Conservation (phyloP, 495 filamentous ascomycete genomes). For the Podospora conica region DNA sequence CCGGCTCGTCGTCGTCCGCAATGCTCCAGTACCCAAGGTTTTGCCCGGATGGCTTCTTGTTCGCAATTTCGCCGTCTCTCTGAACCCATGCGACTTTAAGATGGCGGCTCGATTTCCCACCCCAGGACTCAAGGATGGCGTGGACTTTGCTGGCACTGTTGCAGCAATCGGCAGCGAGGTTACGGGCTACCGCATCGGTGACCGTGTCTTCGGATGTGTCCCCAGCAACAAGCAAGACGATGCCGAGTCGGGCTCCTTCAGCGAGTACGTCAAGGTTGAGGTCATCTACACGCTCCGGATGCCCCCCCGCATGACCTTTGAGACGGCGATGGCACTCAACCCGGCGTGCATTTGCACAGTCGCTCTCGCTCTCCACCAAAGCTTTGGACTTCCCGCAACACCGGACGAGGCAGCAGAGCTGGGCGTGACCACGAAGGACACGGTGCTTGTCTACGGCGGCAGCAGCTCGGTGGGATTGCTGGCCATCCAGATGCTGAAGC, state of each 20-base stretch:
- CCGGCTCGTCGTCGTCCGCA: neutral
- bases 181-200: conserved; percentile 10
- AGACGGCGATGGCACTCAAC: conserved; percentile 22
- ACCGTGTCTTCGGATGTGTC: conserved; percentile 23
- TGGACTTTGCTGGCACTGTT: conserved; percentile 22
- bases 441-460: conserved; percentile 10
- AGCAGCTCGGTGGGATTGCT: conserved; percentile 3
- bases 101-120: conserved; percentile 13
- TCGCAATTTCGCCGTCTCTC: conserved; percentile 8
- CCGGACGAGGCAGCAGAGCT: conserved; percentile 22
- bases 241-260: conserved; percentile 24
- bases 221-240: conserved; percentile 15
- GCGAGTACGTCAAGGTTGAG: conserved; percentile 19
- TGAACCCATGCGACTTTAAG: conserved; percentile 27
- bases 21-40: conserved; percentile 8
- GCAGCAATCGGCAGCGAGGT: conserved; percentile 7
- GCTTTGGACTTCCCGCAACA: conserved; percentile 22
- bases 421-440: conserved; percentile 1
- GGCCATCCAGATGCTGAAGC: conserved; percentile 10
- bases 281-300: conserved; percentile 14
- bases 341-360: conserved; percentile 8
- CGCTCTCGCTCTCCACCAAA: conserved; percentile 6
- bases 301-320: conserved; percentile 12
- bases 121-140: conserved; percentile 12
- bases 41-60: neutral